Base-by-base conservation (phyloP, 2,329 filamentous ascomycete species). In the Aurifilum marmelostoma region DNA sequence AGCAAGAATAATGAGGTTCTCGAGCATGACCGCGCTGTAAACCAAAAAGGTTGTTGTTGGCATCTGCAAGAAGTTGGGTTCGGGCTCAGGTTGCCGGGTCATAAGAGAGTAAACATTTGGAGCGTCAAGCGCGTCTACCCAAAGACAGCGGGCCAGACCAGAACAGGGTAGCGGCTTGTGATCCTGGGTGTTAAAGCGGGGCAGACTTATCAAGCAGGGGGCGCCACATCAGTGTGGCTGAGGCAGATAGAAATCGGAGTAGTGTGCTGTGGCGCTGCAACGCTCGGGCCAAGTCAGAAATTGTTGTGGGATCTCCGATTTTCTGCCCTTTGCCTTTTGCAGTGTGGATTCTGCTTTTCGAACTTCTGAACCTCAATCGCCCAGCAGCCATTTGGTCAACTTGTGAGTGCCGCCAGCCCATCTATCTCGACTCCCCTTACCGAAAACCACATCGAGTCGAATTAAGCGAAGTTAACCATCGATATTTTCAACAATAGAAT, bases 391-490 rank as follows among this genome's bases (percentile, higher is more conserved):
- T 63, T 70, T 59, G 67, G 69, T 71, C 66, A 72, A 71, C 47
- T 66, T 67, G 67, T 67, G 65, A 70, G 69, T 71, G 66, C 64
- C 63, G 62, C 54, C 64, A 21, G 52, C 41, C 60, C 67, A 52
- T 50, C 50, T 63, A 43, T 63, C n/a, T 43, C 65, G 54, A 34
- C 41, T 58, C 63, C 37, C 24, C 61, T 21, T 29, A 54, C 58
- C 54, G 54, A 66, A 74, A 65, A 73, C n/a, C 69, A 73, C 68
- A 72, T 70, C 69, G 70, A 66, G 69, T 72, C 63, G 69, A 73
- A 68, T 73, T 67, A 64, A 71, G 71, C 61, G 63, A 73, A 75
- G 71, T 74, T 72, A 73, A 75, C 74, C 74, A 74, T 67, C 77
- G 73, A 75, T 41, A 43, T 76, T 73, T 72, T 71, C 21, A 34